Evolutionary conservation across 2,329 filamentous ascomycete genomes (phyloP).

Genomic region (Dactylonectria macrodidyma): DNA sequence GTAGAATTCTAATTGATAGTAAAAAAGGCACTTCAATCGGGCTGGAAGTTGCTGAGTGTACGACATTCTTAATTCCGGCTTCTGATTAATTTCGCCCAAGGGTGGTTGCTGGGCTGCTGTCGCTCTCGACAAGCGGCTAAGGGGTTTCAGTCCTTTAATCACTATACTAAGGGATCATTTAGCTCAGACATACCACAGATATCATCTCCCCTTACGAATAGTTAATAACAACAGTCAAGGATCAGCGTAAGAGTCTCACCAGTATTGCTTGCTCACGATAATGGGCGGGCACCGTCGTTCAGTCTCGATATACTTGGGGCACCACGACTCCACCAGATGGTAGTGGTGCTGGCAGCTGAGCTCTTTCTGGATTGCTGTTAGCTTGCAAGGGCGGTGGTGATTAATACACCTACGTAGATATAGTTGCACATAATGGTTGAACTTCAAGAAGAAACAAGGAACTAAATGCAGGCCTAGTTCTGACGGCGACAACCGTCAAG

Average conservation of each 20-base stretch:
- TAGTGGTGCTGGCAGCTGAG: constrained; percentile 67
- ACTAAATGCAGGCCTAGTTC: too few relatives aligned
- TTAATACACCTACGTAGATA: constrained; percentile 58
- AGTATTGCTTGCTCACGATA: constrained; percentile 63
- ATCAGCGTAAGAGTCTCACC: constrained; percentile 49
- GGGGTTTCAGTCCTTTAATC: constrained; percentile 30
- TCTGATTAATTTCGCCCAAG: constrained; percentile 57
- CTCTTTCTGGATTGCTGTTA: constrained; percentile 57
- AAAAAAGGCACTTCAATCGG: constrained; percentile 38
- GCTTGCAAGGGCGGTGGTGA: constrained; percentile 29
- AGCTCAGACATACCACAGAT: constrained; percentile 58
- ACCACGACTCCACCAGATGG: constrained; percentile 64
- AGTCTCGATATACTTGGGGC: constrained; percentile 61
- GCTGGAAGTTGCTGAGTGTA: constrained; percentile 50
- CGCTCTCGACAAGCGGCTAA: constrained; percentile 58
- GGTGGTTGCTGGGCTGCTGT: constrained; percentile 55
- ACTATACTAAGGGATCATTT: neutral
- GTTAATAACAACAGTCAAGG: constrained; percentile 42
- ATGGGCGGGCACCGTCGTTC: constrained; percentile 59
- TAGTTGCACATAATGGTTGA: constrained; percentile 64
- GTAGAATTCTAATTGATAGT: too few relatives aligned
- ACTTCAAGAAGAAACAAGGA: too few relatives aligned
- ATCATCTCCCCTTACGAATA: constrained; percentile 57
- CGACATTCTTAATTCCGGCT: constrained; percentile 48
- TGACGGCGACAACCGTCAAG: too few relatives aligned